A percentile compares a stretch with the other conserved stretches of the same genome.
phyloP scores from a whole-genome alignment of 352 stramenopile species.

The Bremia lactucae region DNA sequence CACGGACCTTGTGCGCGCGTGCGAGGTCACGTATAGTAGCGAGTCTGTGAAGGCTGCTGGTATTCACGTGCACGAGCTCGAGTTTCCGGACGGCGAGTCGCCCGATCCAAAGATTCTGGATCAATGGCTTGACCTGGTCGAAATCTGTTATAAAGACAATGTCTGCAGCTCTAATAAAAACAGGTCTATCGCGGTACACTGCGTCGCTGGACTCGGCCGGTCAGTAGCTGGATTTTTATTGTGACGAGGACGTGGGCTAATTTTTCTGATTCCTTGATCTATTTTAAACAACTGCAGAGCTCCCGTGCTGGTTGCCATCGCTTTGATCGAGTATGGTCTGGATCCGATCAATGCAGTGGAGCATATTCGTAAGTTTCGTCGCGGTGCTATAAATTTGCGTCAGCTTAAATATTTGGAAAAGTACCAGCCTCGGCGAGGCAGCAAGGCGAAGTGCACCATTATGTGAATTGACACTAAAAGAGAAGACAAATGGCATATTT shows the following conservation, averaged over 20 bases:
- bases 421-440: constrained; percentile 77
- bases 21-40: constrained; percentile 91
- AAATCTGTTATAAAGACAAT: constrained; percentile 89
- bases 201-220: constrained; percentile 93
- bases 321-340: constrained; percentile 93
- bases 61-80: constrained; percentile 91
- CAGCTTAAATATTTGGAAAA: constrained; percentile 96
- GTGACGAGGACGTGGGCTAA: not conserved
- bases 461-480: constrained; percentile 55
- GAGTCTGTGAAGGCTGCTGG: constrained; percentile 88
- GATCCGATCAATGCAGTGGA: constrained; percentile 96
- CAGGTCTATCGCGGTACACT: constrained; percentile 94
- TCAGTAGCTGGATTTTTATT: constrained; percentile 17
- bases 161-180: constrained; percentile 45
- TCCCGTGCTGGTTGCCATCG: constrained; percentile 95
- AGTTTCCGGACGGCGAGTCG: constrained; percentile 93
- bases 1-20: constrained; percentile 91
- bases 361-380: constrained; percentile 90
- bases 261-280: not conserved
- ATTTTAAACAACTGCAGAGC: constrained; percentile 36
- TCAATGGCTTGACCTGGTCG: constrained; percentile 91
- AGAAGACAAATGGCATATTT: too few species aligned
- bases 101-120: constrained; percentile 90
- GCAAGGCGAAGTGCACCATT: constrained; percentile 76
- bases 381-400: constrained; percentile 95